These are phyloP conservation scores for Paecilomyces niveus DNA, from an alignment of 2,329 filamentous ascomycete species.

Conservation along the genomic window DNA sequence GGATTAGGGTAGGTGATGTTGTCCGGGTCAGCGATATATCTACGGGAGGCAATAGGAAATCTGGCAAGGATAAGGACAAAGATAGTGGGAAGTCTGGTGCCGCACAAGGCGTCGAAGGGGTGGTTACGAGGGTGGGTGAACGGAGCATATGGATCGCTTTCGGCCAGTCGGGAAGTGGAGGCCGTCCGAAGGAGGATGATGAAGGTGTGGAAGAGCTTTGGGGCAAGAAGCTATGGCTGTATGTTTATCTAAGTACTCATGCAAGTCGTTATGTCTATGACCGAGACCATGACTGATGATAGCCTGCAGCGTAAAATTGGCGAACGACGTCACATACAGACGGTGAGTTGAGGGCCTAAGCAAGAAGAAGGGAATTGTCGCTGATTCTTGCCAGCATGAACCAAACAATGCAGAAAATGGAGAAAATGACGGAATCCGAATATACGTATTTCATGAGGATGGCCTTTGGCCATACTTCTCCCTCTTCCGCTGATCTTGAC, in stretches of 20 bases:
- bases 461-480: slow-evolving; percentile 52
- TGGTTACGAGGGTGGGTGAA: slow-evolving; percentile 39
- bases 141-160: slow-evolving; percentile 39
- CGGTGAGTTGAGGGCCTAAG: slow-evolving; percentile 35
- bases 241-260: slow-evolving; percentile 25
- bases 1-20: slow-evolving; percentile 42
- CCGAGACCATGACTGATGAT: slow-evolving; percentile 6
- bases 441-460: slow-evolving; percentile 54
- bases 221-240: slow-evolving; percentile 57
- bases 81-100: slow-evolving; percentile 23
- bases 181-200: slow-evolving; percentile 31
- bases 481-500: slow-evolving; percentile 44
- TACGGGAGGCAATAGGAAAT: slow-evolving; percentile 15
- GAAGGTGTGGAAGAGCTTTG: slow-evolving; percentile 45
- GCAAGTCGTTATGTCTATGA: neutral
- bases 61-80: slow-evolving; percentile 25
- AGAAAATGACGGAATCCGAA: slow-evolving; percentile 49
- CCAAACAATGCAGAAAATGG: slow-evolving; percentile 55
- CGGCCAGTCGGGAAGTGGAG: slow-evolving; percentile 28
- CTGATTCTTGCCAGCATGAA: slow-evolving; percentile 44
- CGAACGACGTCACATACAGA: slow-evolving; percentile 61
- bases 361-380: neutral
- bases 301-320: slow-evolving; percentile 52
- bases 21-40: slow-evolving; percentile 36
- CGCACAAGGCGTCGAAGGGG: slow-evolving; percentile 34